Base-by-base conservation (phyloP, 1,284 basidiomycete species). In the Termitomyces sp. region DNA sequence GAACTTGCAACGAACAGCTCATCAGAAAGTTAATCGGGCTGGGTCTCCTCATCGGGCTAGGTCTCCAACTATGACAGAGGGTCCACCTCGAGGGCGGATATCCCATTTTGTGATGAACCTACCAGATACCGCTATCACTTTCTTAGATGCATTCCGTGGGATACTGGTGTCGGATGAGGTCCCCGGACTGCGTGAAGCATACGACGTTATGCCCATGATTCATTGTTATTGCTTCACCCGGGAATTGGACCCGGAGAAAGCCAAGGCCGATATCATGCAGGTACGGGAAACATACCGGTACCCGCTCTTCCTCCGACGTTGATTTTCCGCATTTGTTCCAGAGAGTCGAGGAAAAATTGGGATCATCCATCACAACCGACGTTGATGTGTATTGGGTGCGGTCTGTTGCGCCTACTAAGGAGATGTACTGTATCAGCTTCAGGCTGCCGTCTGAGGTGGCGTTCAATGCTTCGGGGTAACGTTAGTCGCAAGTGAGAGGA, bases 381-480 rank as follows among this genome's bases (percentile, higher is more conserved):
- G 71, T 78, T 28, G 68, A 70, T 30, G 70, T 95, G 11, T 87
- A 93, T 63, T 78, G 86, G 59, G 96, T 99, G 31, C 83, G 97
- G 46, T 87, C 88, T 11, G 96, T 99, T 7, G 94, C 96, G 2
- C 97, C 97, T 3, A 92, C 86, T 72, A 99, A 99, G 73, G 90
- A 96, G 64, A 99, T 99, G 97, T 99, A 97, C 70, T 97, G 97
- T 71, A 81, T 99, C 50, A 88, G 87, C 64, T 99, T 99, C 77
- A 76, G 87, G 44, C 78, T 98, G 19, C 92, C 94, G 16, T 66
- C 66, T 37, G 71, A 71, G 49, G 81, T 83, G 8, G 84, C 80
- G 2, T 79, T 76, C 21, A 24, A 24, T 7, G 46, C 46, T 46
- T 50, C 49, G 16, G 47, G 1, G 7, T 49, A 14, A 24, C 21